These are phyloP conservation scores for Dioszegia aurantiaca DNA, from an alignment of 768 basidiomycete genomes.

Conservation along the genomic window DNA sequence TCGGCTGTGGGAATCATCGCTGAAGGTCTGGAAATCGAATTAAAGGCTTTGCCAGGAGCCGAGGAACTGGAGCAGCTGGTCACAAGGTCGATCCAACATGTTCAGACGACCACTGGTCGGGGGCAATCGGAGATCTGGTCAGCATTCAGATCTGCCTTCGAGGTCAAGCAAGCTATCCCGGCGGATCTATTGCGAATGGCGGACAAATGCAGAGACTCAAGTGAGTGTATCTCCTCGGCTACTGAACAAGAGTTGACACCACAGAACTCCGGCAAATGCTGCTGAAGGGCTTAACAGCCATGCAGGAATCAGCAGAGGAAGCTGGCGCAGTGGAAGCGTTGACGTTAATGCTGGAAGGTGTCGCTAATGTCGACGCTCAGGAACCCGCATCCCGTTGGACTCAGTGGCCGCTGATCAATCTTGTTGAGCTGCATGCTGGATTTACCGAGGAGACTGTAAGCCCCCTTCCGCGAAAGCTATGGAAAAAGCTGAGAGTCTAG, in stretches of 20 bases:
- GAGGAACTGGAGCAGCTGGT: background rate
- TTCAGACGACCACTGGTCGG: constrained; percentile 62
- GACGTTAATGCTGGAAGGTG: background rate
- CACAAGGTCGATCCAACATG: constrained; percentile 53
- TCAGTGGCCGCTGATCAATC: background rate
- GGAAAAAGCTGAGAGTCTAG: constrained; percentile 3
- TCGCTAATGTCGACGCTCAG: background rate
- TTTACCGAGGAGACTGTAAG: background rate
- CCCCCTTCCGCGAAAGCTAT: background rate
- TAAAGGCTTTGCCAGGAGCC: constrained; percentile 44
- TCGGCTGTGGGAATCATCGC: constrained; percentile 65
- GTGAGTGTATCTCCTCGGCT: constrained; percentile 1
- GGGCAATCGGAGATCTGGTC: constrained; percentile 74
- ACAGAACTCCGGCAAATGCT: constrained; percentile 8
- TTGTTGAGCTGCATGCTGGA: constrained; percentile 3
- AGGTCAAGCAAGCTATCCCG: background rate
- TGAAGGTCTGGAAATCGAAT: constrained; percentile 57
- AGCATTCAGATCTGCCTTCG: constrained; percentile 33
- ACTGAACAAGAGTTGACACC: background rate
- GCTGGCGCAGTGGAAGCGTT: background rate
- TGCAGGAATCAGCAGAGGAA: background rate
- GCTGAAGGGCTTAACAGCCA: background rate
- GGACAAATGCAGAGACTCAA: background rate
- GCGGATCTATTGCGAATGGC: constrained; percentile 3
- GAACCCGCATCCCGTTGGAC: background rate